A percentile compares a stretch with the other conserved stretches of the same genome.
Conservation (phyloP, 2,329 filamentous ascomycete genomes). For the Torrubiellomyces zombiae region DNA sequence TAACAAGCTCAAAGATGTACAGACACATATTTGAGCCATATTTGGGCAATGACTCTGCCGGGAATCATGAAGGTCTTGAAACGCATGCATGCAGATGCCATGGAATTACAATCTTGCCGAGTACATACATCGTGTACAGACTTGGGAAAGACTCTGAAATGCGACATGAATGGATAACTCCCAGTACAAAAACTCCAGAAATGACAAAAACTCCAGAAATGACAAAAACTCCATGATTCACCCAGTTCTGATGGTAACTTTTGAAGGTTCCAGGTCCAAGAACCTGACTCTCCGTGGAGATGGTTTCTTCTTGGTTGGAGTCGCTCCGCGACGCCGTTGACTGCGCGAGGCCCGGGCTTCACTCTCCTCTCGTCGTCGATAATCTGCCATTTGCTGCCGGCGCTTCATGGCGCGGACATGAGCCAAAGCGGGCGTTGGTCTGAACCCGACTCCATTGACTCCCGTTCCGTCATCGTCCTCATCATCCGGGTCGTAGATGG, state of each 20-base stretch:
- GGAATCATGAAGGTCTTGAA: too few species aligned
- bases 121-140: too few species aligned
- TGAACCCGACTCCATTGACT: conserved; percentile 52
- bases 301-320: conserved; percentile 11
- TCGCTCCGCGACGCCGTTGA: conserved; percentile 26
- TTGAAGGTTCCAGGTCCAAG: conserved; percentile 20
- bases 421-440: conserved; percentile 43
- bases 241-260: conserved; percentile 14
- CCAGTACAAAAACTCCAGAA: too few species aligned
- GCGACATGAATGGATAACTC: too few species aligned
- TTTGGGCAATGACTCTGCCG: too few species aligned
- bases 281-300: conserved; percentile 22
- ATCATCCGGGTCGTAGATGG: conserved; percentile 46
- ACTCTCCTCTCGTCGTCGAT: conserved; percentile 41
- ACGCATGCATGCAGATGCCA: too few species aligned
- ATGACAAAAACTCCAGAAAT: too few species aligned
- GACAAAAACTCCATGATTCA: too few species aligned
- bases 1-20: too few species aligned
- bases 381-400: conserved; percentile 44
- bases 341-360: conserved; percentile 41
- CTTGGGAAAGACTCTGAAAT: too few species aligned
- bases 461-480: conserved; percentile 50
- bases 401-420: conserved; percentile 39
- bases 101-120: too few species aligned
- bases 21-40: too few species aligned